A percentile compares a stretch with the other conserved stretches of the same genome.
Conservation (phyloP, 495 filamentous ascomycete species). For the Penicillium daleae region DNA sequence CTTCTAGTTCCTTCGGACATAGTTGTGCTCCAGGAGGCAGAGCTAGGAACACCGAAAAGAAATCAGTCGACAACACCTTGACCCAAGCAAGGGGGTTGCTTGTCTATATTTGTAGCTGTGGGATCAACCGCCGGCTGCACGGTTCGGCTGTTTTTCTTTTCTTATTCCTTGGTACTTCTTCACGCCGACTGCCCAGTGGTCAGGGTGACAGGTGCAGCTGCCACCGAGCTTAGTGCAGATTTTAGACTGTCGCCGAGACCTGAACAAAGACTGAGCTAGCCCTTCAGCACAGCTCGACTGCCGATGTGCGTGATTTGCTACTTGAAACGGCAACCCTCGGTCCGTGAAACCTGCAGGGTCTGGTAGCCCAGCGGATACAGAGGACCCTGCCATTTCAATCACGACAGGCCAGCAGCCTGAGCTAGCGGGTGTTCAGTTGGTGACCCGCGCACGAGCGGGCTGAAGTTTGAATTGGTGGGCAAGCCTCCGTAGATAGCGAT, state of each 20-base stretch:
- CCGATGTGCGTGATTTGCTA: constrained; percentile 24
- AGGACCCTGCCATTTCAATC: constrained; percentile 10
- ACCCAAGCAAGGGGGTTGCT: background rate
- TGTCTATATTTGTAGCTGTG: constrained; percentile 22
- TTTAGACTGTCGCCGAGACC: constrained; percentile 8
- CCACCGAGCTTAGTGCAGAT: constrained; percentile 12
- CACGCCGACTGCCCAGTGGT: too few relatives aligned
- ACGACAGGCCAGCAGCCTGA: constrained; percentile 19
- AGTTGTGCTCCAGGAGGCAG: background rate
- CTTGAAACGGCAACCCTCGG: constrained; percentile 17
- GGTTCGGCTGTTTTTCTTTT: constrained; percentile 4
- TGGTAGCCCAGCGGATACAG: constrained; percentile 9
- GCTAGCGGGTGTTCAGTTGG: constrained; percentile 14
- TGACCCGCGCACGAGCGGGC: constrained; percentile 24
- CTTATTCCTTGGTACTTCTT: background rate
- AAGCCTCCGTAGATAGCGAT: constrained; percentile 4
- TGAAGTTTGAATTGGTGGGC: constrained; percentile 18
- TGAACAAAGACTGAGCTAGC: constrained; percentile 7
- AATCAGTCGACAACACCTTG: background rate
- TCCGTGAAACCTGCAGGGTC: constrained; percentile 24
- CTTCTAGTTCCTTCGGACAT: constrained; percentile 20
- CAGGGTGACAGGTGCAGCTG: constrained; percentile 17
- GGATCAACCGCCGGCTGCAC: constrained; percentile 12
- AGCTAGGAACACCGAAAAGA: background rate
- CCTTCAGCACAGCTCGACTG: constrained; percentile 13